phyloP scores from a whole-genome alignment of 805 yeast species.

The Starmerella powellii region DNA sequence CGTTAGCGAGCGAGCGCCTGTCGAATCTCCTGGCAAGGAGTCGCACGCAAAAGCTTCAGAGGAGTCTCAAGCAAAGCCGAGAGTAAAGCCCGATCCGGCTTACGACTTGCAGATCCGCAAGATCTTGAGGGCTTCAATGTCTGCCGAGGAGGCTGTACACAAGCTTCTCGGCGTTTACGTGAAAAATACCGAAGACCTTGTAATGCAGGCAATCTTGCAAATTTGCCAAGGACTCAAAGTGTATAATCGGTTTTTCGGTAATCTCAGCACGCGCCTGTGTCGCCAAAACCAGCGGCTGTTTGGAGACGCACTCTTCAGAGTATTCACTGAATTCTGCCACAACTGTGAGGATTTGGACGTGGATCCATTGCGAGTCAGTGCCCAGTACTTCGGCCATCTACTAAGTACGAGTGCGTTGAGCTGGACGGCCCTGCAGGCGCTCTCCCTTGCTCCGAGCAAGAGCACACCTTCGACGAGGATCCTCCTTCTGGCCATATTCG shows the following conservation, averaged over 20 bases:
- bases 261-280: conserved; percentile 56
- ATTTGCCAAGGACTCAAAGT: conserved; percentile 78
- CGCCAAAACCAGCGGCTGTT: conserved; percentile 38
- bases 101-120: neutral
- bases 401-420: conserved; percentile 57
- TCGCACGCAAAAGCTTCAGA: too few species aligned
- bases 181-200: conserved; percentile 34
- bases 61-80: too few species aligned
- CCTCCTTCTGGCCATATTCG: conserved; percentile 66
- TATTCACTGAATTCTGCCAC: conserved; percentile 38
- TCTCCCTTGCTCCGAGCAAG: conserved; percentile 53
- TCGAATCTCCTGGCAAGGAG: neutral
- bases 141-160: conserved; percentile 87
- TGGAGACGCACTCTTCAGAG: conserved; percentile 41
- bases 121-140: conserved; percentile 67
- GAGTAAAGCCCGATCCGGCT: neutral
- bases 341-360: conserved; percentile 58
- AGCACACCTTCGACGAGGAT: conserved; percentile 73
- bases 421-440: conserved; percentile 41
- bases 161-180: conserved; percentile 43
- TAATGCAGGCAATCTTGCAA: conserved; percentile 63
- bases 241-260: conserved; percentile 75
- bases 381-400: conserved; percentile 76
- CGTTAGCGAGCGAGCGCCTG: neutral
- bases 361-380: conserved; percentile 62